These are phyloP conservation scores for Backusella liffmaniae DNA, from an alignment of 192 early-diverging fungal genomes.

Conservation along the genomic window DNA sequence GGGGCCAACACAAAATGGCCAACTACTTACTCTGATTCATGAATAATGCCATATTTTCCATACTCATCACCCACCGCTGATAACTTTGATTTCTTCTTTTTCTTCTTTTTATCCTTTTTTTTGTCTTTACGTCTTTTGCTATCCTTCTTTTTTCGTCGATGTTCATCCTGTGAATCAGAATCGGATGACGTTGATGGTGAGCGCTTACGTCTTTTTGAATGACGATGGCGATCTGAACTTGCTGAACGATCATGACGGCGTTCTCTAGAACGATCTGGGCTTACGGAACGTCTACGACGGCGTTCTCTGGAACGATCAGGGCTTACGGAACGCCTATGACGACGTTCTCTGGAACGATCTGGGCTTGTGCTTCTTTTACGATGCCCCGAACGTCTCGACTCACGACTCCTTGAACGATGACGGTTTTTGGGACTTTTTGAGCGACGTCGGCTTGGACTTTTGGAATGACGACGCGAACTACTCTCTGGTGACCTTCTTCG, in stretches of 20 bases:
- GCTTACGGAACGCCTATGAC: not conserved
- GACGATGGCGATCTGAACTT: not conserved
- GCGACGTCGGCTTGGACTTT: not conserved
- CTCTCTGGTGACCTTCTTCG: not conserved
- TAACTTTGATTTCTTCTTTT: slow-evolving; percentile 31
- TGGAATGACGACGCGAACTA: not conserved
- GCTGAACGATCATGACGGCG: not conserved
- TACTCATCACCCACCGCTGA: slow-evolving; percentile 28
- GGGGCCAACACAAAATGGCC: no score
- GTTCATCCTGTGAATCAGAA: slow-evolving; percentile 18
- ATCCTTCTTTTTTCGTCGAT: slow-evolving; percentile 39
- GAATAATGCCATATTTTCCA: slow-evolving; percentile 53
- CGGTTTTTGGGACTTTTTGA: not conserved
- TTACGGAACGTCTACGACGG: not conserved
- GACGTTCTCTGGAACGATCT: not conserved
- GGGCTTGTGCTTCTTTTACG: not conserved
- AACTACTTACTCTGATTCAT: slow-evolving; percentile 48
- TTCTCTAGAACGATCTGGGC: not conserved
- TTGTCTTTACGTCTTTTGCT: slow-evolving; percentile 41
- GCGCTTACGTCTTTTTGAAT: not conserved
- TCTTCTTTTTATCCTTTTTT: slow-evolving; percentile 32
- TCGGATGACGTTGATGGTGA: not conserved
- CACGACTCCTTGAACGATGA: not conserved
- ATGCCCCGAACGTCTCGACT: not conserved
- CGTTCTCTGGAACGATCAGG: not conserved